Evolutionary conservation across 306 rosid genomes (phyloP), one percentile per base, ranked within the genome.

Genomic region (Dryas drummondii): DNA sequence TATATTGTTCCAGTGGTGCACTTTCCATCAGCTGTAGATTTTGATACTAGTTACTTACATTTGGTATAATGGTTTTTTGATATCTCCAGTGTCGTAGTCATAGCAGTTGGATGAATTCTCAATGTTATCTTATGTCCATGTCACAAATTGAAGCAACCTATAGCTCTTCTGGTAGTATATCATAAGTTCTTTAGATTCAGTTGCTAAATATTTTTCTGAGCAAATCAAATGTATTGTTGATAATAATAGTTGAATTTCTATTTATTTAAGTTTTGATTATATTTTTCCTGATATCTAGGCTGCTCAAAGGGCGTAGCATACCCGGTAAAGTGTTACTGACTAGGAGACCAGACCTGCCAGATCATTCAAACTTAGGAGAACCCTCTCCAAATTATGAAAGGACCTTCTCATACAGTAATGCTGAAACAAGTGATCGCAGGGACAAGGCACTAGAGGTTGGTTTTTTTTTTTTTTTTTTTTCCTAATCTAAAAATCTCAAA

Each of bases 221-320:
- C 32, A 61, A 42, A 68, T 13, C 56, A 51, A 50, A 49, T 26
- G 26, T 71, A 11, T 56, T 72, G 45, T 56, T 19, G 45, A 66
- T 53, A 22, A 12, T 32, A 7, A 15, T 64, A n/a, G 3, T 16
- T 16, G 7, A 13, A n/a, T 63, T 6, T 50, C 9, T 15, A 40
- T 49, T 63, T 52, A 27, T 4, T 71, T 66, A 4, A 66, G 22
- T 53, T 40, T 0, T 47, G 60, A n/a, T 64, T 9, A 7, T 49
- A 7, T 49, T 46, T 65, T 22, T 69, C 27, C 11, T 67, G 79
- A 72, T 70, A 75, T 76, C 49, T 82, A 93, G 98, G 88, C 82
- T 93, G 78, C 96, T 91, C 77, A 93, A 91, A 82, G 98, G 98
- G 73, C 97, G 97, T 57, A 86, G 87, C 69, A 91, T 93, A 72